Base-by-base conservation (phyloP, 768 basidiomycete genomes). In the Lyophyllum atratum region DNA sequence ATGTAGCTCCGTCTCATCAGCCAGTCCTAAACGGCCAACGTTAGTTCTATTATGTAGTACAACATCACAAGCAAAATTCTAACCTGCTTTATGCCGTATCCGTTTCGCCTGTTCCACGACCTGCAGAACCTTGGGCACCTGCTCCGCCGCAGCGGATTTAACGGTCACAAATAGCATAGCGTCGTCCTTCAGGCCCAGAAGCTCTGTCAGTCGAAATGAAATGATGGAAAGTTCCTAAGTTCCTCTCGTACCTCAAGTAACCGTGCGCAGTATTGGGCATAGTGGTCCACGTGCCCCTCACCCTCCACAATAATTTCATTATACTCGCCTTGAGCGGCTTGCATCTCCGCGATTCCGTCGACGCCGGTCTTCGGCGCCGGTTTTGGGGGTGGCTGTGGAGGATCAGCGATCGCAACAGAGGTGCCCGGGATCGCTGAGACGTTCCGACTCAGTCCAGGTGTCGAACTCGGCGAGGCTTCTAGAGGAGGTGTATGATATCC, bases 51-150 rank as follows among this genome's bases (percentile, higher is more conserved):
- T 59, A 26, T 29, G 24, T 25, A 49, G 21, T 26, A 19, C 39
- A 55, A 24, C 31, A 33, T 24, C 26, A 44, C 46, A 11, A 10
- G 31, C 1, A 40, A 39, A 19, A 25, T 22, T 61, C 78, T 26
- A 54, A 87, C 90, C 89, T 45, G 85, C 81, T 76, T 90, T 92
- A 64, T 93, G 76, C 39, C 87, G 79, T 51, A 87, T 76, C n/a
- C 91, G 82, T 66, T 90, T 93, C 0, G 84, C 85, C 66, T 91
- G 83, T 63, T 93, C 89, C 0, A 92, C 91, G 3, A 93, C 85
- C 53, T 85, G 85, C 31, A 93, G 76, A 1, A 93, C 92, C 64
- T 90, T 93, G 3, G 89, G 81, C 3, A 93, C 92, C 46, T 89
- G 76, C 2, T 78, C 75, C 1, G 83, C 71, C 17, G 83, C 80